A percentile compares a stretch with the other conserved stretches of the same genome.
Evolutionary conservation across 129 eudicot species (phyloP).

Genomic region (Escallonia herrerae): DNA sequence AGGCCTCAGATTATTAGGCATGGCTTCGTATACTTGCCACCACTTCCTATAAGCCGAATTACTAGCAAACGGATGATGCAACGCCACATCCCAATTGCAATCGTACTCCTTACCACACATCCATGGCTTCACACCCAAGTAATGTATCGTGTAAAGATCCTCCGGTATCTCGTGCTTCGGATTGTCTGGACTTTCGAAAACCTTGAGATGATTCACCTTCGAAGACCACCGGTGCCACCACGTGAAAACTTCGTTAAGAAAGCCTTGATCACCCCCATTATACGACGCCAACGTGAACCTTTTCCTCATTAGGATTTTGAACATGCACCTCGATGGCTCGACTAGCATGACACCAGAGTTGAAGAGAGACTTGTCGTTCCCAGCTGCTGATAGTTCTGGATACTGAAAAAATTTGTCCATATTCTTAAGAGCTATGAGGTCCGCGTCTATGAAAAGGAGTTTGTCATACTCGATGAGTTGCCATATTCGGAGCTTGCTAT

Average conservation of each 20-base stretch:
- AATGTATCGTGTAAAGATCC: constrained; percentile 42
- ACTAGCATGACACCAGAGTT: constrained; percentile 65
- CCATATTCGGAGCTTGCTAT: constrained; percentile 83
- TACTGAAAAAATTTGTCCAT: constrained; percentile 46
- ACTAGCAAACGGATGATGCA: constrained; percentile 40
- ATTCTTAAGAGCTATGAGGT: constrained; percentile 47
- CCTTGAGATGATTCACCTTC: constrained; percentile 43
- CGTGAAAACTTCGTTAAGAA: constrained; percentile 55
- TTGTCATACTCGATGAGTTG: constrained; percentile 57
- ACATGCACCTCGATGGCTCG: constrained; percentile 73
- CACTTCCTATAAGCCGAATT: constrained; percentile 53
- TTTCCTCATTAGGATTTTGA: constrained; percentile 41
- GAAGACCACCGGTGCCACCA: constrained; percentile 81
- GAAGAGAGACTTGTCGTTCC: constrained; percentile 39
- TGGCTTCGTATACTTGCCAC: constrained; percentile 60
- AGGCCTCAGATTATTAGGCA: constrained; percentile 37
- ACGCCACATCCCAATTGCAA: constrained; percentile 65
- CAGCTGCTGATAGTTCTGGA: constrained; percentile 59
- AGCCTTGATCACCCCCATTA: constrained; percentile 90
- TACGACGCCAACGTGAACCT: constrained; percentile 35
- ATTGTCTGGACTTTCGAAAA: constrained; percentile 3
- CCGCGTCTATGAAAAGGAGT: constrained; percentile 68
- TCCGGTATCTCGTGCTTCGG: constrained; percentile 16
- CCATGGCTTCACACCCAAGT: constrained; percentile 83
- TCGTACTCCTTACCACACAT: constrained; percentile 64